These are phyloP conservation scores for Blumeriella jaapii DNA, from an alignment of 2,329 filamentous ascomycete genomes.

Conservation along the genomic window DNA sequence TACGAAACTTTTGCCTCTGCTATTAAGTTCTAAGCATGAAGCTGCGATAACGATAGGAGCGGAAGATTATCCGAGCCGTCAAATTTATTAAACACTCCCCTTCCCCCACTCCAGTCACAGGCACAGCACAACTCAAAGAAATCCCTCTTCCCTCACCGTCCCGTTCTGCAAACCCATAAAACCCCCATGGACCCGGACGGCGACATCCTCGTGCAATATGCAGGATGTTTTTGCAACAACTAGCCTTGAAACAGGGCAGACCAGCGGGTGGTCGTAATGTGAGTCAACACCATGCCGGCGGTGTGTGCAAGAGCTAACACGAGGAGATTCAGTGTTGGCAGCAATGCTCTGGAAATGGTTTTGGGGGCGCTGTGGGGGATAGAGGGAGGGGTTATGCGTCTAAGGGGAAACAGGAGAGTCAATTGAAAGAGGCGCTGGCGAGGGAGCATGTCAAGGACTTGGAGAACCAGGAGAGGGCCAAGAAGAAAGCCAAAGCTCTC, in stretches of 20 bases:
- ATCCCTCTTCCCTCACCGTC: background rate
- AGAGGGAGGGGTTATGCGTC: constrained; percentile 10
- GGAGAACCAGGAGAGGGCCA: constrained; percentile 28
- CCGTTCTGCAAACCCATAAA: too few relatives aligned
- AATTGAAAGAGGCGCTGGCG: constrained; percentile 21
- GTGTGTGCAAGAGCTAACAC: too few relatives aligned
- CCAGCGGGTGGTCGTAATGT: constrained; percentile 26
- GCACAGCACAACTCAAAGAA: background rate
- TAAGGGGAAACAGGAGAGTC: constrained; percentile 9
- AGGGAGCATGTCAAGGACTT: constrained; percentile 23
- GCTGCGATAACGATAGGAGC: too few relatives aligned
- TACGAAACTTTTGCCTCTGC: too few relatives aligned
- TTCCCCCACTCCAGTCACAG: background rate
- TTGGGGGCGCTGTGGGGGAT: constrained; percentile 3
- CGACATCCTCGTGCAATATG: constrained; percentile 20
- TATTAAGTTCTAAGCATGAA: too few relatives aligned
- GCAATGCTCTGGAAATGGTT: constrained; percentile 11
- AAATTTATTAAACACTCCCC: too few relatives aligned
- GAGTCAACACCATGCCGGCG: constrained; percentile 16
- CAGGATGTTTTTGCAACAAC: constrained; percentile 26
- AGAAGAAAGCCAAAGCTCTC: constrained; percentile 35
- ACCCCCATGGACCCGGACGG: constrained; percentile 10
- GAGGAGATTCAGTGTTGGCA: too few relatives aligned
- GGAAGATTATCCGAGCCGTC: too few relatives aligned
- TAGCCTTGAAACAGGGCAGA: constrained; percentile 26